phyloP scores from a whole-genome alignment of 176 grass and related monocot species.

The Lolium perenne region DNA sequence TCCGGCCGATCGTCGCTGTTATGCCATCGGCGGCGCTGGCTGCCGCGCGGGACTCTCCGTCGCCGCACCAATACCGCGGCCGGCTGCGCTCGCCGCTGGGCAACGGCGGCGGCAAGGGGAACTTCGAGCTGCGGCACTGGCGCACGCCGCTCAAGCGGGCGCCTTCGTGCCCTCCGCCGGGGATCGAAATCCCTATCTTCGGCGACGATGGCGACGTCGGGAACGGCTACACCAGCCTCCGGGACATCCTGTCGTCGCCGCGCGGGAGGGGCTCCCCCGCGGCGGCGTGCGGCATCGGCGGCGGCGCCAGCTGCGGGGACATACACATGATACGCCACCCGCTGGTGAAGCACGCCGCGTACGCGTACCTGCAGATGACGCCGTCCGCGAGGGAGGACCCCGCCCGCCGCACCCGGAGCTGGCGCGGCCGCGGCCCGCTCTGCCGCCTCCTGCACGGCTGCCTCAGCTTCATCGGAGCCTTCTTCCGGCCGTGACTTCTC shows the following conservation, averaged over 20 bases:
- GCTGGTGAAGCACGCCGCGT: slow-evolving; percentile 81
- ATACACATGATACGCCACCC: slow-evolving; percentile 79
- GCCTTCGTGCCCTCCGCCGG: slow-evolving; percentile 8
- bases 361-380: slow-evolving; percentile 78
- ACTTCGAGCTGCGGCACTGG: slow-evolving; percentile 83
- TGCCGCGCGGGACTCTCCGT: slow-evolving; percentile 15
- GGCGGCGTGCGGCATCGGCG: slow-evolving; percentile 2
- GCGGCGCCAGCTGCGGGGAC: slow-evolving; percentile 56
- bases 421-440: slow-evolving; percentile 35
- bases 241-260: slow-evolving; percentile 70
- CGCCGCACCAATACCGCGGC: neutral
- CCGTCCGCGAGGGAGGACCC: slow-evolving; percentile 52
- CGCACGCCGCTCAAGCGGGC: slow-evolving; percentile 40
- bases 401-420: slow-evolving; percentile 21
- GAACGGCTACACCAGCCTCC: slow-evolving; percentile 72
- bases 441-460: slow-evolving; percentile 48
- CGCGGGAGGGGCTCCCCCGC: slow-evolving; percentile 30
- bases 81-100: slow-evolving; percentile 42
- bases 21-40: slow-evolving; percentile 47
- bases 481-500: slow-evolving; percentile 47
- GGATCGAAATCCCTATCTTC: slow-evolving; percentile 53
- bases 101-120: slow-evolving; percentile 43
- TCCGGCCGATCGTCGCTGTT: neutral
- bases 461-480: slow-evolving; percentile 51
- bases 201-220: neutral